Percentiles rank a stretch among this genome's conserved stretches.
Conservation (phyloP, 352 stramenopile genomes). For the Poterioochromonas sp. region DNA sequence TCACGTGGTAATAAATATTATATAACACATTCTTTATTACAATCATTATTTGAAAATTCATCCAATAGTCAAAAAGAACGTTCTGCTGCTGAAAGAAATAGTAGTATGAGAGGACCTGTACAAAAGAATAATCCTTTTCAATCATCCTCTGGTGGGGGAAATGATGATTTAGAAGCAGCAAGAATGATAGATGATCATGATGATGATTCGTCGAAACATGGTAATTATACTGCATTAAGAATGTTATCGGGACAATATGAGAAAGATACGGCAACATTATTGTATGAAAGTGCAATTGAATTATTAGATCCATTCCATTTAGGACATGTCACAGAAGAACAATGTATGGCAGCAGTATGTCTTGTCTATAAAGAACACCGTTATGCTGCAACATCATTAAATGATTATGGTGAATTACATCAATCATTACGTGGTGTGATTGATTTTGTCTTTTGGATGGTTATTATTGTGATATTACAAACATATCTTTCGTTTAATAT, state of each 20-base stretch:
- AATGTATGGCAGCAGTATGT: background rate
- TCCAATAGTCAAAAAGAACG: background rate
- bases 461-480: constrained; percentile 1
- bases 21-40: background rate
- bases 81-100: background rate
- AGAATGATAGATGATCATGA: background rate
- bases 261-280: background rate
- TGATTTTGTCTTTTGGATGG: constrained; percentile 13
- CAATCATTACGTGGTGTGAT: background rate
- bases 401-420: constrained; percentile 13
- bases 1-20: background rate
- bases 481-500: background rate
- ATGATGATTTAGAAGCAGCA: background rate
- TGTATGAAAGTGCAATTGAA: background rate
- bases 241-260: background rate
- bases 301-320: background rate
- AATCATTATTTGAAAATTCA: background rate
- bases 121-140: too few relatives aligned
- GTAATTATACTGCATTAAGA: background rate
- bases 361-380: background rate
- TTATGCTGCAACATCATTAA: constrained; percentile 11
- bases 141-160: too few relatives aligned
- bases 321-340: background rate
- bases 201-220: too few relatives aligned
- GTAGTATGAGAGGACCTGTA: too few relatives aligned